These are phyloP conservation scores for Keithomyces neogunnii DNA, from an alignment of 2,329 filamentous ascomycete species.

Conservation along the genomic window DNA sequence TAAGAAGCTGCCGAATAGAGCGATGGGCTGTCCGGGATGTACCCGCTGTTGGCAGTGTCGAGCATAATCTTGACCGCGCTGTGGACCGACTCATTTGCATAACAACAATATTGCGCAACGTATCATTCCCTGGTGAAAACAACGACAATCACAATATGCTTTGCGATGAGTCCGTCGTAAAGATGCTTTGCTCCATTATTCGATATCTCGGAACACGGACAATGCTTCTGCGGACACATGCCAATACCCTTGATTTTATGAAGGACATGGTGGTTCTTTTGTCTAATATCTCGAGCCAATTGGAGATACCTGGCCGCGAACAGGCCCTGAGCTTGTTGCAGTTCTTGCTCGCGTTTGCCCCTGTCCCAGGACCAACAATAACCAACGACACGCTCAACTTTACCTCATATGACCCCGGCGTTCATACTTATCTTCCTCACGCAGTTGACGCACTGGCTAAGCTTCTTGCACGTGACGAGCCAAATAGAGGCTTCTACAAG, in stretches of 20 bases:
- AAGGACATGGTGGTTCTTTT: slow-evolving; percentile 86
- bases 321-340: slow-evolving; percentile 81
- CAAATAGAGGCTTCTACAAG: slow-evolving; percentile 79
- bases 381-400: slow-evolving; percentile 60
- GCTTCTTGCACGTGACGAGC: slow-evolving; percentile 83
- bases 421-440: slow-evolving; percentile 82
- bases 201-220: slow-evolving; percentile 82
- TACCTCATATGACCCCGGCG: slow-evolving; percentile 66
- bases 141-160: slow-evolving; percentile 63
- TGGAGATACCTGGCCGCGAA: slow-evolving; percentile 77
- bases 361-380: slow-evolving; percentile 59
- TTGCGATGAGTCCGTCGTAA: slow-evolving; percentile 69
- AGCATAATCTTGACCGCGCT: slow-evolving; percentile 77
- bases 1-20: slow-evolving; percentile 70
- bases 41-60: slow-evolving; percentile 63
- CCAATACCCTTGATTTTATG: slow-evolving; percentile 92
- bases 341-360: slow-evolving; percentile 85
- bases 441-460: slow-evolving; percentile 90
- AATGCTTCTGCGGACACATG: slow-evolving; percentile 71
- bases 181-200: slow-evolving; percentile 76
- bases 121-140: slow-evolving; percentile 65
- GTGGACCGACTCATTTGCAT: slow-evolving; percentile 84
- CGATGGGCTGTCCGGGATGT: slow-evolving; percentile 63
- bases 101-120: slow-evolving; percentile 84
- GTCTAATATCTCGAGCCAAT: slow-evolving; percentile 74